These are phyloP conservation scores for Candida jianshihensis DNA, from an alignment of 805 yeast genomes.

Conservation along the genomic window DNA sequence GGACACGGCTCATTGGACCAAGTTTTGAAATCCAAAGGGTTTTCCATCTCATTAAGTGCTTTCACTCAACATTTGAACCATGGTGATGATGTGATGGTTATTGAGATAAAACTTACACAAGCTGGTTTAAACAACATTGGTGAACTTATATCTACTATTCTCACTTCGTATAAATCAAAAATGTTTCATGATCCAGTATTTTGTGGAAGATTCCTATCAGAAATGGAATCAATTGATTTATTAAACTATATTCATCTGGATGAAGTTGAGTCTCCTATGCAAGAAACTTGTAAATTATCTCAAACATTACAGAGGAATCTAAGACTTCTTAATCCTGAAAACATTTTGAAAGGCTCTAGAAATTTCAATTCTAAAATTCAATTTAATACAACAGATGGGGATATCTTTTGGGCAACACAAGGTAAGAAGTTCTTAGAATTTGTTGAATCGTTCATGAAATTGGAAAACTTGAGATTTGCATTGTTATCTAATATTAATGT, in stretches of 20 bases:
- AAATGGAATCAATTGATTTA: constrained; percentile 39
- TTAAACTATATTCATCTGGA: constrained; percentile 40
- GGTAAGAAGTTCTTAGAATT: constrained; percentile 32
- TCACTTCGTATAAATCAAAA: constrained; percentile 16
- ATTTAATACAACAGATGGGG: constrained; percentile 26
- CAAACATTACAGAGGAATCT: constrained; percentile 33
- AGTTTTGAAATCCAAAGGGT: constrained; percentile 26
- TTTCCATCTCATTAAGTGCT: constrained; percentile 35
- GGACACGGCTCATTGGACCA: constrained; percentile 41
- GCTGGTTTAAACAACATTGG: constrained; percentile 35
- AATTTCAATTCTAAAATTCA: constrained; percentile 16
- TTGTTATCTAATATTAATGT: constrained; percentile 24
- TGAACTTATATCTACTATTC: constrained; percentile 28
- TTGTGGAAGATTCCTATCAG: constrained; percentile 38
- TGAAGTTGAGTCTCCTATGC: constrained; percentile 31
- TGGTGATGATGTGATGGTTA: constrained; percentile 33
- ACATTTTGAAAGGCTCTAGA: constrained; percentile 37
- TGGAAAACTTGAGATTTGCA: constrained; percentile 28
- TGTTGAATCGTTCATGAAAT: constrained; percentile 22
- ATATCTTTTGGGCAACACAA: constrained; percentile 35
- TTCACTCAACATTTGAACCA: constrained; percentile 32
- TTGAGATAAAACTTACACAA: constrained; percentile 44
- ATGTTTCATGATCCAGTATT: constrained; percentile 16
- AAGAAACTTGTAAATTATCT: constrained; percentile 40
- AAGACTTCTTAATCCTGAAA: constrained; percentile 23